phyloP scores from a whole-genome alignment of 2,329 filamentous ascomycete species.

The Rhexocercosporidium sp. region DNA sequence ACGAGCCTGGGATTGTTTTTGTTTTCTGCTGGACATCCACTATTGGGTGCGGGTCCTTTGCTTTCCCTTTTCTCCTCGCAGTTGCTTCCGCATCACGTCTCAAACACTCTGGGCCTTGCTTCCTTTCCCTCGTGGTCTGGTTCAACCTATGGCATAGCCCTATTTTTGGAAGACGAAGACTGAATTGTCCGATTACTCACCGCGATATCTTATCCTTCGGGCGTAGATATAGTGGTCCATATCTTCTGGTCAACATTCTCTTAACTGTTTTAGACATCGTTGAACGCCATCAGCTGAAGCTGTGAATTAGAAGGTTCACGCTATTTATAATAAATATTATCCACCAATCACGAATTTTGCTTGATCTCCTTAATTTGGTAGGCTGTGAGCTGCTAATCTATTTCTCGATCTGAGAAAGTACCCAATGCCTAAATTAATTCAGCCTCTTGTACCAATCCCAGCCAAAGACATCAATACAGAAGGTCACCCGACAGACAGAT shows the following conservation, averaged over 20 bases:
- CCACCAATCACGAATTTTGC: no score
- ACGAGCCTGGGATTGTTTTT: neutral
- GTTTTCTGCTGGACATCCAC: neutral
- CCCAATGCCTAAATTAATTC: constrained; percentile 29
- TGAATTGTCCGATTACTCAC: constrained; percentile 69
- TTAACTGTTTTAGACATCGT: neutral
- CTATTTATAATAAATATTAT: no score
- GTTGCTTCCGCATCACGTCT: constrained; percentile 52
- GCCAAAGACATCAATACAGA: constrained; percentile 3
- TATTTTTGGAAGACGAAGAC: constrained; percentile 87
- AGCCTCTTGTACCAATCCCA: constrained; percentile 28
- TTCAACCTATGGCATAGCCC: constrained; percentile 70
- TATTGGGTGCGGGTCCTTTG: neutral
- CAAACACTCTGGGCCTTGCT: constrained; percentile 84
- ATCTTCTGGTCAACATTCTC: constrained; percentile 63
- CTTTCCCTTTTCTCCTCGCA: neutral
- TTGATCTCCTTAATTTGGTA: neutral
- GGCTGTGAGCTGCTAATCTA: neutral
- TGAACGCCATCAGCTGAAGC: neutral
- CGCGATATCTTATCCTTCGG: constrained; percentile 59
- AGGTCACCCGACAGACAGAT: constrained; percentile 9
- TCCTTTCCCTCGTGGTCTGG: constrained; percentile 50
- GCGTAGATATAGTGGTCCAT: constrained; percentile 75
- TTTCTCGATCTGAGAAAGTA: neutral
- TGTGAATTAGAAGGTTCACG: neutral